These are phyloP conservation scores for Primulina tabacum DNA, from an alignment of 257 asterid species.

Conservation along the genomic window DNA sequence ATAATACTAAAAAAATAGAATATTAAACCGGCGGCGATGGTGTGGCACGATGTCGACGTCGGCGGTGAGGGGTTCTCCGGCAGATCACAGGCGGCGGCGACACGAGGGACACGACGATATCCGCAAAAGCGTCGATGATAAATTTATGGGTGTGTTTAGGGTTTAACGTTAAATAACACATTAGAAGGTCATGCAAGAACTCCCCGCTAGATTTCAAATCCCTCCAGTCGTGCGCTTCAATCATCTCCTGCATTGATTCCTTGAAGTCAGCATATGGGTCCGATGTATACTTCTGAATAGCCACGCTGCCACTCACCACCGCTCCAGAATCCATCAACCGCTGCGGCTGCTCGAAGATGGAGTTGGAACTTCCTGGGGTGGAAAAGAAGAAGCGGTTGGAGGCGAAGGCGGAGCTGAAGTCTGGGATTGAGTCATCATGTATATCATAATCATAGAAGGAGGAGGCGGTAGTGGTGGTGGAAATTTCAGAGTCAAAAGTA, in stretches of 20 bases:
- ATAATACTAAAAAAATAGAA: no score
- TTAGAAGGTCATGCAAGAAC: conserved; percentile 61
- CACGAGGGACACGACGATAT: conserved; percentile 54
- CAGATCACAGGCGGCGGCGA: conserved; percentile 14
- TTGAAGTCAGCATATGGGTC: conserved; percentile 68
- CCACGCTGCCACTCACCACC: conserved; percentile 51
- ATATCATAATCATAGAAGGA: conserved; percentile 36
- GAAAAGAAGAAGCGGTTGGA: conserved; percentile 82
- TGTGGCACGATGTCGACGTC: conserved; percentile 14
- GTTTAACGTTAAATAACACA: conserved; percentile 59
- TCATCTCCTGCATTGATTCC: conserved; percentile 80
- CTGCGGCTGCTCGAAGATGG: conserved; percentile 44
- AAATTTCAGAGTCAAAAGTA: conserved; percentile 36
- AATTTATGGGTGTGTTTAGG: conserved; percentile 68
- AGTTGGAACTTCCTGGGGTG: conserved; percentile 75
- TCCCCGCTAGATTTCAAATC: conserved; percentile 51
- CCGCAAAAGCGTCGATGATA: conserved; percentile 65
- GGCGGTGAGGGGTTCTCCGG: conserved; percentile 26
- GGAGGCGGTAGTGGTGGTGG: conserved; percentile 26
- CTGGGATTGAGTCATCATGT: conserved; percentile 43
- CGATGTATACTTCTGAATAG: conserved; percentile 59
- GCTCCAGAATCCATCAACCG: conserved; percentile 1
- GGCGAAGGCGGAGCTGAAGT: conserved; percentile 60
- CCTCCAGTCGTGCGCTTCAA: conserved; percentile 42
- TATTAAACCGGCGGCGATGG: conserved; percentile 10